Evolutionary conservation across 441 rosid species (phyloP), one percentile per base, ranked within the genome.

Genomic region (Croton laevigatus): DNA sequence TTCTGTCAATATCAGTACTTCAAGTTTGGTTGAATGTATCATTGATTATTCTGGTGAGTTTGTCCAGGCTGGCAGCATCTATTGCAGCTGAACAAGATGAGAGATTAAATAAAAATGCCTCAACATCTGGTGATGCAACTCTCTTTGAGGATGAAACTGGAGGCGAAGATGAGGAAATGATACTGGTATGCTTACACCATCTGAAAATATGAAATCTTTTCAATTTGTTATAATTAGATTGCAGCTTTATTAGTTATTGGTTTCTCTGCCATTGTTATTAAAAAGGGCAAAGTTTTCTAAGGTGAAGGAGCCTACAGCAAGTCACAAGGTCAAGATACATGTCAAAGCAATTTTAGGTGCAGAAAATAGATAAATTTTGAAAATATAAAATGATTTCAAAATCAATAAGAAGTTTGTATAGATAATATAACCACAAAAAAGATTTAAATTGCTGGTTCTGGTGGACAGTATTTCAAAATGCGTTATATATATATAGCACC

Each of bases 81-180:
- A 82, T 94, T 73, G 83, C 82, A n/a, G 91, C 84, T 11, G 89
- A 88, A 74, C 94, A 94, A 76, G 85, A 81, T 42, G 72, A 58
- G 63, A 71, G 70, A 55, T 71, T 78, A 67, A 74, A 79, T 9
- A 78, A 73, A 22, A 72, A 74, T 38, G 79, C 87, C 64, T 82
- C 89, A 6, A 78, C 84, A 61, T 87, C 90, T 52, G 81, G 78
- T 80, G 81, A 85, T 70, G 75, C 73, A 22, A 51, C 73, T 73
- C 78, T 70, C 71, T 80, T 70, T 45, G 91, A 84, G 68, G 91
- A 75, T 65, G 90, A 85, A 27, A 88, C 73, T 64, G 75, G 63
- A 27, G 90, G 83, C 59, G 97, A 84, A 71, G 87, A 87, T 71
- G 97, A 87, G 75, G 91, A 88, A 83, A 83, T 91, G 84, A 62